These are phyloP conservation scores for Neurospora tetrasperma DNA, from an alignment of 495 filamentous ascomycete genomes.

Conservation along the genomic window DNA sequence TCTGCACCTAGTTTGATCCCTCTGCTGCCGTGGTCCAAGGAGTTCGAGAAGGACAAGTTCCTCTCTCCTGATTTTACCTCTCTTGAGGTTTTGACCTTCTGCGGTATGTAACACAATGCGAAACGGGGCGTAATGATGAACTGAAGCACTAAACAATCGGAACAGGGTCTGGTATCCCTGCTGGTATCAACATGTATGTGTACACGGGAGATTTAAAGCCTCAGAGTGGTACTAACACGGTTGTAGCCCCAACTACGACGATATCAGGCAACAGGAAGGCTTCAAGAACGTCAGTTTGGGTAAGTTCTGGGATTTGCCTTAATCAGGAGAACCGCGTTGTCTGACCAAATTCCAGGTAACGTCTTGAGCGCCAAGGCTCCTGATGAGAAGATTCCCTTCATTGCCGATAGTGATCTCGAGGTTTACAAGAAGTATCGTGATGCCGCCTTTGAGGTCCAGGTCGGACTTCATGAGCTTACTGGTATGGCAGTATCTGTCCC, in stretches of 20 bases:
- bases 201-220: background rate
- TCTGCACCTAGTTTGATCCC: constrained; percentile 74
- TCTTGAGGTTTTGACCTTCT: constrained; percentile 55
- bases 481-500: constrained; percentile 29
- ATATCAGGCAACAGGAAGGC: constrained; percentile 84
- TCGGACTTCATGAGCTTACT: constrained; percentile 89
- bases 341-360: constrained; percentile 58
- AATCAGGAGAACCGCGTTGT: background rate
- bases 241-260: constrained; percentile 72
- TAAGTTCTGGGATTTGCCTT: background rate
- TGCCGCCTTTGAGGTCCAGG: constrained; percentile 85
- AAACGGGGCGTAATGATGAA: constrained; percentile 11
- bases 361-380: constrained; percentile 83
- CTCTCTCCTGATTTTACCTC: constrained; percentile 90
- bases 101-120: constrained; percentile 10
- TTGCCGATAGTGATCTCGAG: constrained; percentile 58
- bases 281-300: constrained; percentile 80
- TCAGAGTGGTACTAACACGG: constrained; percentile 40
- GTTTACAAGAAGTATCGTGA: constrained; percentile 75
- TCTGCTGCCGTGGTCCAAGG: constrained; percentile 73
- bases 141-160: constrained; percentile 29
- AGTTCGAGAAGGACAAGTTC: constrained; percentile 94
- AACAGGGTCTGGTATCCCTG: constrained; percentile 65
- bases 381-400: constrained; percentile 83
- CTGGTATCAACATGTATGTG: constrained; percentile 51